phyloP scores from a whole-genome alignment of 2,329 filamentous ascomycete species.

The Penicillium sp. region DNA sequence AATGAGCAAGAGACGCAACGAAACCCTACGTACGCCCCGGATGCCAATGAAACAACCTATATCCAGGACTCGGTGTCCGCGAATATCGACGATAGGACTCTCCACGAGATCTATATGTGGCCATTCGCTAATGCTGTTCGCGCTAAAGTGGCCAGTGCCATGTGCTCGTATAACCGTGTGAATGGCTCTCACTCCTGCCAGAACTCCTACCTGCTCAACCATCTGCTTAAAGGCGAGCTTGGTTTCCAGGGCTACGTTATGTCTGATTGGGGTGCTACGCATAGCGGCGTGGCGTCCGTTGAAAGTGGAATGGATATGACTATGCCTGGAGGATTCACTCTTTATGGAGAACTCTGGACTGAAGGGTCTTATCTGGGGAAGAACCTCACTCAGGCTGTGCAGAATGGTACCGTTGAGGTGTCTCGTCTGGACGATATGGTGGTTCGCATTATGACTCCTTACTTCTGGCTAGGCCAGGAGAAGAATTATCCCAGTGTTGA shows the following conservation, averaged over 20 bases:
- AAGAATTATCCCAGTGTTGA: slow-evolving; percentile 37
- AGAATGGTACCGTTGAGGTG: slow-evolving; percentile 48
- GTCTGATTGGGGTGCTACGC: slow-evolving; percentile 50
- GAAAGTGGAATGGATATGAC: slow-evolving; percentile 50
- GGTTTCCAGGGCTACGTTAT: slow-evolving; percentile 55
- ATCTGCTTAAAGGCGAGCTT: slow-evolving; percentile 54
- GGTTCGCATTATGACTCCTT: slow-evolving; percentile 50
- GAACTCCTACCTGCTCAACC: slow-evolving; percentile 40
- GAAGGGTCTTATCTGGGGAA: slow-evolving; percentile 13
- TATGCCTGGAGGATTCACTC: slow-evolving; percentile 26
- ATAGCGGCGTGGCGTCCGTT: slow-evolving; percentile 50
- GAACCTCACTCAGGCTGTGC: slow-evolving; percentile 15
- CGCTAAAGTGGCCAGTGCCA: slow-evolving; percentile 62
- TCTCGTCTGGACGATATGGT: slow-evolving; percentile 52
- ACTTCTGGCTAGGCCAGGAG: slow-evolving; percentile 50
- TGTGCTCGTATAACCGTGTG: slow-evolving; percentile 51
- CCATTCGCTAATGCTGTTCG: slow-evolving; percentile 73
- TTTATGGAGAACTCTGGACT: slow-evolving; percentile 35
- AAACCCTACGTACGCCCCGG: neutral
- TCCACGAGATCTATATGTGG: slow-evolving; percentile 77
- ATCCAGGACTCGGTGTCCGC: slow-evolving; percentile 13
- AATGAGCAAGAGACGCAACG: slow-evolving; percentile 65
- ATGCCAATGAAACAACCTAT: slow-evolving; percentile 14
- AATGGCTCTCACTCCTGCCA: slow-evolving; percentile 52
- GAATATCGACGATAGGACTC: slow-evolving; percentile 71